These are phyloP conservation scores for Chaetomium tenue DNA, from an alignment of 495 filamentous ascomycete species.

Conservation along the genomic window DNA sequence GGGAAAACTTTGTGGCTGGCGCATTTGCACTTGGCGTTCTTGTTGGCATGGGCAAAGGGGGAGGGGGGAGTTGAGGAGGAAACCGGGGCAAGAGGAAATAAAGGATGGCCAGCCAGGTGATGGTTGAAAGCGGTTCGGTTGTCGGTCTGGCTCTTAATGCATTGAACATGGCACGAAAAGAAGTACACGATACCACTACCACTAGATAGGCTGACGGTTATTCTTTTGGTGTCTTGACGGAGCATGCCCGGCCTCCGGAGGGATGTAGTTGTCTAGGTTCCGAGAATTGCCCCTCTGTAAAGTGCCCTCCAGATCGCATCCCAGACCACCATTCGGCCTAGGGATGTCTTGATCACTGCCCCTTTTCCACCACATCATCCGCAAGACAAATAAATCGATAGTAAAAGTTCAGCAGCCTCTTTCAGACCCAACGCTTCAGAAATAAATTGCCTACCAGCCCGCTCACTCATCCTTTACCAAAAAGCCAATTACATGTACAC, in stretches of 20 bases:
- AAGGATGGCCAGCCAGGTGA: neutral
- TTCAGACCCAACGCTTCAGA: neutral
- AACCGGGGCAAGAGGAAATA: neutral
- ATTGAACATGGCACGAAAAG: conserved; percentile 9
- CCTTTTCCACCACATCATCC: no score
- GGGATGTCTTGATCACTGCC: no score
- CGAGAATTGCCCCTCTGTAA: no score
- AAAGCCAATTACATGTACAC: neutral
- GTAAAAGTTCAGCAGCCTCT: neutral
- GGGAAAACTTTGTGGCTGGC: conserved; percentile 20
- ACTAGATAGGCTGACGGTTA: neutral
- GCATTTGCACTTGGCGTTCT: conserved; percentile 32
- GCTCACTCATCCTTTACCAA: neutral
- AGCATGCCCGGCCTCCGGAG: neutral
- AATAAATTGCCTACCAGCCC: neutral
- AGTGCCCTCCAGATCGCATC: no score
- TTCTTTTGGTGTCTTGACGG: neutral
- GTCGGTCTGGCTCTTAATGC: conserved; percentile 13
- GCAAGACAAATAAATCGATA: neutral
- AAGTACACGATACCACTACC: conserved; percentile 14
- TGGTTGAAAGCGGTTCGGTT: neutral
- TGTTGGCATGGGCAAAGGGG: conserved; percentile 4
- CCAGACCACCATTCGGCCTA: no score
- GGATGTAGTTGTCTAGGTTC: neutral
- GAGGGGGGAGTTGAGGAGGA: neutral